Percentiles rank a stretch among this genome's conserved stretches.
These are phyloP conservation scores for Darksidea phi DNA, from an alignment of 495 filamentous ascomycete species.

Conservation along the genomic window DNA sequence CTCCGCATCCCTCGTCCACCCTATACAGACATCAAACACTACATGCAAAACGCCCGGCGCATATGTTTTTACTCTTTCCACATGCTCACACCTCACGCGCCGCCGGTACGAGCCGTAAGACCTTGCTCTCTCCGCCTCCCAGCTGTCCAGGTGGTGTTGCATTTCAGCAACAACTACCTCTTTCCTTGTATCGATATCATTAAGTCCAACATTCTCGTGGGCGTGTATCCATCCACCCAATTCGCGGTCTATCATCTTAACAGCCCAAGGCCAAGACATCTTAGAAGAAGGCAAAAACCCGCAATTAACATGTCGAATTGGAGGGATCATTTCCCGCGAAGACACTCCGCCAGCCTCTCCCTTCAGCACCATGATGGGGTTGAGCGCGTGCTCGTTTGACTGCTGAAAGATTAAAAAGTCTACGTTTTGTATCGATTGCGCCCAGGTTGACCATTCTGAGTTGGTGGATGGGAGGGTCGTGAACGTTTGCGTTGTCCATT, in stretches of 20 bases:
- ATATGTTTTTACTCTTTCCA: slow-evolving; percentile 84
- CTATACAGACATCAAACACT: slow-evolving; percentile 74
- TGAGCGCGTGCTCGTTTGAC: slow-evolving; percentile 59
- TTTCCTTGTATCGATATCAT: slow-evolving; percentile 58
- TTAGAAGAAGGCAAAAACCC: slow-evolving; percentile 73
- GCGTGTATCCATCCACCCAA: slow-evolving; percentile 72
- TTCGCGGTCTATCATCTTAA: slow-evolving; percentile 53
- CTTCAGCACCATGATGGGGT: slow-evolving; percentile 46
- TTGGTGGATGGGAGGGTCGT: background rate
- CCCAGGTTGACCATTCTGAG: slow-evolving; percentile 27
- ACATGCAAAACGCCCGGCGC: slow-evolving; percentile 88
- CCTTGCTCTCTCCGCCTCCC: slow-evolving; percentile 13
- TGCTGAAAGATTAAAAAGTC: slow-evolving; percentile 68
- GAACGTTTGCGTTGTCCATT: slow-evolving; percentile 50
- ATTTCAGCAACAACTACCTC: slow-evolving; percentile 47
- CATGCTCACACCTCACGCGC: slow-evolving; percentile 59
- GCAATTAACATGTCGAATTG: slow-evolving; percentile 71
- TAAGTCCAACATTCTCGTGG: slow-evolving; percentile 77
- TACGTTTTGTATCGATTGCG: slow-evolving; percentile 41
- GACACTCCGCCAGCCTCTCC: too few relatives aligned
- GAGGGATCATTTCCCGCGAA: too few relatives aligned
- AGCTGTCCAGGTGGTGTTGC: slow-evolving; percentile 20
- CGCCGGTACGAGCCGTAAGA: slow-evolving; percentile 13
- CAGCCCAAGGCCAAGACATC: slow-evolving; percentile 64
- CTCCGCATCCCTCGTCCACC: background rate